Evolutionary conservation across 306 rosid genomes (phyloP), one percentile per base, ranked within the genome.

Genomic region (Prosopis cineraria): DNA sequence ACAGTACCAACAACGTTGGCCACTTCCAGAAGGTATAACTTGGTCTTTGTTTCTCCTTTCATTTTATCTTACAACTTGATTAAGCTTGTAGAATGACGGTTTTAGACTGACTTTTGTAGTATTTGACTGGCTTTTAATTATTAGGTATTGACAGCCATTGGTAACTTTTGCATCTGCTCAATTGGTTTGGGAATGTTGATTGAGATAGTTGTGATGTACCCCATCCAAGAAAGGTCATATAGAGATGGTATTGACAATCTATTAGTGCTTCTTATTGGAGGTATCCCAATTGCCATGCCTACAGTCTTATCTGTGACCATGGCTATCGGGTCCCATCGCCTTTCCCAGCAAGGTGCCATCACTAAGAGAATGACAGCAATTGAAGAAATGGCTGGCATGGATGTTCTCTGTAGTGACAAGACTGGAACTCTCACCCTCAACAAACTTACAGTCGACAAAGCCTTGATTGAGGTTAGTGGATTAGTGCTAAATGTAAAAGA

Each of bases 381-480:
- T 81, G 98, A 93, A 41, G 98, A 93, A 86, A 93, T 93, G 98
- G 98, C 97, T 10, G 97, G 97, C 2, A 90, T 92, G 97, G 97
- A 92, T 84, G 96, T 92, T 56, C 92, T 93, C 10, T 93, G 98
- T 82, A 93, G 98, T 80, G 98, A 93, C 85, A 93, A 93, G 84
- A 93, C 98, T 7, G 98, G 98, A 79, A 93, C 98, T 67, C 98
- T 93, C 72, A 93, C 98, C 19, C 98, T 91, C 63, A 93, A 93
- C 90, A 93, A 93, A 84, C 97, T 93, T 48, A 81, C 89, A 2
- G 98, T 93, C 3, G 97, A 93, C 90, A 93, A 84, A 79, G 73
- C 9, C 80, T 71, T 93, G 62, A 88, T 93, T 79, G 98, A 93
- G 97, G 98, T 91, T 10, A 68, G 77, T 81, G 39, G 97, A 97